These are phyloP conservation scores for Elongisporangium senticosum DNA, from an alignment of 352 stramenopile genomes.

Conservation along the genomic window DNA sequence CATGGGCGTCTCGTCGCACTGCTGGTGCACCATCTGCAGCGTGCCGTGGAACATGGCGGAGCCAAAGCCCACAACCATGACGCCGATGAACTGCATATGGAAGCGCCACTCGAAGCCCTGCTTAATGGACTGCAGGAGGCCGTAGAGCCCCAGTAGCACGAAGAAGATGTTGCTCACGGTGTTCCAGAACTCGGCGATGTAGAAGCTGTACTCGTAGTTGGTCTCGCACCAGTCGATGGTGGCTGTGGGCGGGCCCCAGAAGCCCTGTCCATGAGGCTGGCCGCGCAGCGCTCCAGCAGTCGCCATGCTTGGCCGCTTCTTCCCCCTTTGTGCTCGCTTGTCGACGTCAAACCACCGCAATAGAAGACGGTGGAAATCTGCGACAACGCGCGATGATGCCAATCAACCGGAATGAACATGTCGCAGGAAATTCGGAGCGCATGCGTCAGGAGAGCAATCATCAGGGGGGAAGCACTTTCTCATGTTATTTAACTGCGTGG, in stretches of 20 bases:
- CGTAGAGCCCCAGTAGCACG: constrained; percentile 46
- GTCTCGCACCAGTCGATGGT: constrained; percentile 64
- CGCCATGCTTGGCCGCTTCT: neutral
- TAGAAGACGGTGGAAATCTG: neutral
- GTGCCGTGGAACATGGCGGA: constrained; percentile 24
- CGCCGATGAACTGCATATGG: constrained; percentile 34
- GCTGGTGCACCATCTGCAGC: constrained; percentile 27
- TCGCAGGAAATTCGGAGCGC: neutral
- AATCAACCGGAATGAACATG: neutral
- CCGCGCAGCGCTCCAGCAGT: constrained; percentile 1
- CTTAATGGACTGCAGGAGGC: constrained; percentile 29
- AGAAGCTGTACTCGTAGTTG: constrained; percentile 47
- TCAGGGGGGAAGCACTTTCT: neutral
- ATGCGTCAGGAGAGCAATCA: neutral
- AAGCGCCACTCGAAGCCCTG: constrained; percentile 46
- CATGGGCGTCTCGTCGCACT: constrained; percentile 86
- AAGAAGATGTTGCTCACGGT: constrained; percentile 51
- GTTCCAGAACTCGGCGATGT: constrained; percentile 66
- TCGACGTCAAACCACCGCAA: neutral
- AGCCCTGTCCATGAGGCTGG: constrained; percentile 12
- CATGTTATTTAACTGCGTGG: neutral
- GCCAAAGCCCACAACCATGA: constrained; percentile 43
- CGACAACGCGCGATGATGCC: neutral
- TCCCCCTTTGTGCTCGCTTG: neutral
- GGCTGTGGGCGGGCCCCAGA: constrained; percentile 40